Evolutionary conservation across 768 basidiomycete genomes (phyloP).

Genomic region (Tulasnella sp.): DNA sequence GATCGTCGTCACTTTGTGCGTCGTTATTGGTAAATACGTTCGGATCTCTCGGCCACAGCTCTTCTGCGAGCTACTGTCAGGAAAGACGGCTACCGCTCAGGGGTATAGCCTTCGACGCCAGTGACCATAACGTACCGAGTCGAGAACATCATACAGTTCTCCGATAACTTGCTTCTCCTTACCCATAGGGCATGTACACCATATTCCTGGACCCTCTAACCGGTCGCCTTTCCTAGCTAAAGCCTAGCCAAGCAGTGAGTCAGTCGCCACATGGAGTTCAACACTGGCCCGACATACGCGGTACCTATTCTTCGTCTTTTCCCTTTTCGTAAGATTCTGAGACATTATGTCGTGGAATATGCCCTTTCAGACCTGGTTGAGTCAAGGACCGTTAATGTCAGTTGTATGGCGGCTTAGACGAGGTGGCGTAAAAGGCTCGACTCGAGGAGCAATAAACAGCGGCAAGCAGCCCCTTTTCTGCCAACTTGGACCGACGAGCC

Average conservation of each 20-base stretch:
- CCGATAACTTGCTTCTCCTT: slow-evolving; percentile 75
- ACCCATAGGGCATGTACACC: slow-evolving; percentile 81
- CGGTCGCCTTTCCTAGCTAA: slow-evolving; percentile 56
- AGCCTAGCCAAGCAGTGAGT: slow-evolving; percentile 40
- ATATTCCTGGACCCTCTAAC: slow-evolving; percentile 78
- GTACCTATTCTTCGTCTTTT: slow-evolving; percentile 26
- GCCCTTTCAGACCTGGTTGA: background rate
- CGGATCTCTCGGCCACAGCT: slow-evolving; percentile 58
- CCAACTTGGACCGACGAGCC: background rate
- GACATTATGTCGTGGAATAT: background rate
- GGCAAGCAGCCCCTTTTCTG: slow-evolving; percentile 4
- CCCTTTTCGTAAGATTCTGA: background rate
- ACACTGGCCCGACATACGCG: background rate
- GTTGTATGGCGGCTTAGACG: background rate
- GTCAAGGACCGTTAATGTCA: background rate
- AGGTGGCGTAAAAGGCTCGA: background rate
- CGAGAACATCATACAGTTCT: slow-evolving; percentile 75
- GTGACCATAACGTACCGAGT: slow-evolving; percentile 49
- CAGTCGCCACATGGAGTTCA: background rate
- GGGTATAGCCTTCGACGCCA: background rate
- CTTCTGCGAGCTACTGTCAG: slow-evolving; percentile 55
- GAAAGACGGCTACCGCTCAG: slow-evolving; percentile 26
- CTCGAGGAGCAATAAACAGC: background rate
- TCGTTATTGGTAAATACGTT: slow-evolving; percentile 35
- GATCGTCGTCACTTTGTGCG: slow-evolving; percentile 40